Evolutionary conservation across 2,329 filamentous ascomycete genomes (phyloP).

Genomic region (Teratosphaeriaceae sp.): DNA sequence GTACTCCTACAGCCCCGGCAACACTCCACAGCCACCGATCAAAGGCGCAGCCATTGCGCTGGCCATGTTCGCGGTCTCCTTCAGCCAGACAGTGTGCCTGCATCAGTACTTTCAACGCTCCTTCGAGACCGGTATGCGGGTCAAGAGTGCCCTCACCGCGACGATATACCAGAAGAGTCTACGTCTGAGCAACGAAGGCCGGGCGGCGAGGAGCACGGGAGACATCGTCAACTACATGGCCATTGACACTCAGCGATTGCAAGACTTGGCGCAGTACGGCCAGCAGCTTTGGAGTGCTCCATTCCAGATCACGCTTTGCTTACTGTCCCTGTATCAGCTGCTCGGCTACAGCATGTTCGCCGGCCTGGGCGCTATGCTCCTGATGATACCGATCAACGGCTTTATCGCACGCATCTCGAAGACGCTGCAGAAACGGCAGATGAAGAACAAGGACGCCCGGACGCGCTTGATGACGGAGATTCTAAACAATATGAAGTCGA

Average conservation of each 20-base stretch:
- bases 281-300: slow-evolving; percentile 96
- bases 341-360: slow-evolving; percentile 94
- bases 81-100: slow-evolving; percentile 79
- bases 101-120: slow-evolving; percentile 97
- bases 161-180: slow-evolving; percentile 91
- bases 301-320: slow-evolving; percentile 92
- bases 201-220: slow-evolving; percentile 81
- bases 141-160: slow-evolving; percentile 84
- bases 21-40: slow-evolving; percentile 66
- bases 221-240: slow-evolving; percentile 99
- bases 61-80: slow-evolving; percentile 84
- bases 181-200: slow-evolving; percentile 85
- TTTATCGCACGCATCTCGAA: slow-evolving; percentile 91
- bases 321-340: slow-evolving; percentile 92
- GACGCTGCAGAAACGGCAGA: slow-evolving; percentile 87
- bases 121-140: slow-evolving; percentile 93
- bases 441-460: slow-evolving; percentile 97
- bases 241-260: slow-evolving; percentile 89
- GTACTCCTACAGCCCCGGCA: slow-evolving; percentile 59
- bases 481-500: slow-evolving; percentile 97
- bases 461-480: slow-evolving; percentile 96
- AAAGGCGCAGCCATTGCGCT: slow-evolving; percentile 82
- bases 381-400: slow-evolving; percentile 96
- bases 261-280: slow-evolving; percentile 91
- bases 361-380: slow-evolving; percentile 86